These are phyloP conservation scores for Ophiobolus disseminans DNA, from an alignment of 2,329 filamentous ascomycete genomes.

Conservation along the genomic window DNA sequence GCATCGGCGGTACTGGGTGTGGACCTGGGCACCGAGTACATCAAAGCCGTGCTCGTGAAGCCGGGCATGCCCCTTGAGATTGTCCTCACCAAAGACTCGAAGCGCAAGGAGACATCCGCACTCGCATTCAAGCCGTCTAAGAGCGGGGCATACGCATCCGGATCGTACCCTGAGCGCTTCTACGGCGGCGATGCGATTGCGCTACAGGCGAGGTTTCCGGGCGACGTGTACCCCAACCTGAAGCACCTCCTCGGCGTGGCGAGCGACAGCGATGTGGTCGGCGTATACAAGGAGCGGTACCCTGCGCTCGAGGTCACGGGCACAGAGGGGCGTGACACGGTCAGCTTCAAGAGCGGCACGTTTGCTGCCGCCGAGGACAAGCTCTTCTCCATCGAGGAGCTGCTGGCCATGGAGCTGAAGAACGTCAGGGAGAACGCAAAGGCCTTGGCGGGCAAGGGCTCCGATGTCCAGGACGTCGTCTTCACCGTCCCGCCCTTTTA, in stretches of 20 bases:
- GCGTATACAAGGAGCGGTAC: conserved; percentile 76
- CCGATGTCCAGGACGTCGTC: conserved; percentile 78
- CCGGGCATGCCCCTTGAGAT: conserved; percentile 97
- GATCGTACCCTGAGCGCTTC: conserved; percentile 79
- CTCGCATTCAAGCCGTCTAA: conserved; percentile 91
- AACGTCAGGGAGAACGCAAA: conserved; percentile 91
- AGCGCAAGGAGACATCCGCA: conserved; percentile 90
- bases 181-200: conserved; percentile 94
- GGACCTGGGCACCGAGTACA: conserved; percentile 94
- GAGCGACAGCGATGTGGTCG: conserved; percentile 63
- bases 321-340: conserved; percentile 66
- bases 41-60: conserved; percentile 95
- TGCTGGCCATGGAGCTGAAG: conserved; percentile 95
- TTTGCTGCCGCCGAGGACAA: conserved; percentile 69
- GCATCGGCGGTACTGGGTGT: conserved; percentile 85
- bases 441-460: conserved; percentile 76
- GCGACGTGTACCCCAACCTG: conserved; percentile 93
- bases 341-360: conserved; percentile 80
- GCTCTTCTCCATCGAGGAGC: conserved; percentile 81
- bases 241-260: conserved; percentile 86
- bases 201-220: conserved; percentile 83
- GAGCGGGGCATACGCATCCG: conserved; percentile 63
- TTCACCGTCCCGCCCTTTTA: conserved; percentile 92
- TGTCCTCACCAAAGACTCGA: conserved; percentile 95
- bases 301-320: conserved; percentile 76